These are phyloP conservation scores for Trifolium pratense DNA, from an alignment of 306 rosid species.

Conservation along the genomic window DNA sequence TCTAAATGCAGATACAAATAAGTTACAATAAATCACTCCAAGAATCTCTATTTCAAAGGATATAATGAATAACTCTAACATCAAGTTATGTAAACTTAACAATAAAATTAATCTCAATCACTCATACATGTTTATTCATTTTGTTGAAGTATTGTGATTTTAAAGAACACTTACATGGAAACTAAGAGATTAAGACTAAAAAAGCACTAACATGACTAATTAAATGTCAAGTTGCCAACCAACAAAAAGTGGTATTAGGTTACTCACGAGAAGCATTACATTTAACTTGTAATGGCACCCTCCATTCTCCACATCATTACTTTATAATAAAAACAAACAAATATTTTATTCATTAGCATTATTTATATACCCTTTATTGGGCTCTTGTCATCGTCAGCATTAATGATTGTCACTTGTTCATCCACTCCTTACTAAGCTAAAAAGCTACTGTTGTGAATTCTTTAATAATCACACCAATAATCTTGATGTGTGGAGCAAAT, in stretches of 20 bases:
- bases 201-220: slow-evolving; percentile 51
- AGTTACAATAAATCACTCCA: slow-evolving; percentile 46
- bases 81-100: slow-evolving; percentile 22
- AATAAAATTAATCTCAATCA: slow-evolving; percentile 38
- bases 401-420: slow-evolving; percentile 35
- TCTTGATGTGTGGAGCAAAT: too few relatives aligned
- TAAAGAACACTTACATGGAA: slow-evolving; percentile 49
- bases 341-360: slow-evolving; percentile 30
- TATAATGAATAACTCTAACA: slow-evolving; percentile 16
- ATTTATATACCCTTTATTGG: slow-evolving; percentile 27
- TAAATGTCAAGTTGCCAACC: slow-evolving; percentile 84
- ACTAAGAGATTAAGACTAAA: slow-evolving; percentile 49
- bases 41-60: slow-evolving; percentile 4
- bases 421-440: slow-evolving; percentile 41
- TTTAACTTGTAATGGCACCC: slow-evolving; percentile 56
- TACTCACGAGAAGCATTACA: slow-evolving; percentile 68
- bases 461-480: too few relatives aligned
- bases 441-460: too few relatives aligned
- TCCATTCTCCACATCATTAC: slow-evolving; percentile 44
- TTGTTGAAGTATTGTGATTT: slow-evolving; percentile 35
- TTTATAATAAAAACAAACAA: slow-evolving; percentile 29
- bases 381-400: slow-evolving; percentile 38
- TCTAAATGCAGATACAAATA: slow-evolving; percentile 43
- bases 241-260: slow-evolving; percentile 76
- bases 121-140: slow-evolving; percentile 34